phyloP scores from a whole-genome alignment of 306 rosid genomes.

The Begonia peltatifolia region DNA sequence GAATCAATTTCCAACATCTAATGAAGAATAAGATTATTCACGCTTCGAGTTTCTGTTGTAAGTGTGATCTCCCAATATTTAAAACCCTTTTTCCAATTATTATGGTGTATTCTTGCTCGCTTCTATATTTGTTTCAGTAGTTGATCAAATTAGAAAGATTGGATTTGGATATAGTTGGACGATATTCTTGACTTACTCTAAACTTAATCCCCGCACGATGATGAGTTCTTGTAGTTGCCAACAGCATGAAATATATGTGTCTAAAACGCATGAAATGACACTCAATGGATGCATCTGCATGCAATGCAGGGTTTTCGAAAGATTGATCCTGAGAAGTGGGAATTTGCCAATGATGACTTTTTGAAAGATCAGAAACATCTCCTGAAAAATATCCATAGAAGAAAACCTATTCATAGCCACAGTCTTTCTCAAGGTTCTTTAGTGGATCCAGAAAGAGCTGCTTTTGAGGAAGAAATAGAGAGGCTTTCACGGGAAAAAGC shows the following conservation, averaged over 20 bases:
- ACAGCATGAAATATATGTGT: neutral
- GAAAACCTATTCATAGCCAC: slow-evolving; percentile 98
- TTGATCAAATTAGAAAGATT: too few species aligned
- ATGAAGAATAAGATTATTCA: too few species aligned
- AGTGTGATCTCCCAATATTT: too few species aligned
- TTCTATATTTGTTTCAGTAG: too few species aligned
- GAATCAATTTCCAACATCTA: too few species aligned
- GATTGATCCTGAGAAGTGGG: slow-evolving; percentile 90
- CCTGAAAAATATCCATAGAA: slow-evolving; percentile 84
- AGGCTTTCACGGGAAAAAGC: slow-evolving; percentile 54
- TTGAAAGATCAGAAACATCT: slow-evolving; percentile 83
- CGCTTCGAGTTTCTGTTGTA: too few species aligned
- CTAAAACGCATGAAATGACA: neutral
- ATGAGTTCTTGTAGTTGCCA: neutral
- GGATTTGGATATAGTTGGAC: too few species aligned
- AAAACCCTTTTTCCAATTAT: too few species aligned
- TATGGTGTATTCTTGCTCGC: too few species aligned
- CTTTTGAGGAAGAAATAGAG: slow-evolving; percentile 77
- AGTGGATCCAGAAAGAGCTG: slow-evolving; percentile 75
- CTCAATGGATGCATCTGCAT: neutral
- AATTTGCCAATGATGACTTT: slow-evolving; percentile 89
- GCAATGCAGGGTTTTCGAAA: slow-evolving; percentile 73
- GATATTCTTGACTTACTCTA: neutral
- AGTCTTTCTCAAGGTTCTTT: slow-evolving; percentile 75
- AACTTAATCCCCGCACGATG: neutral